These are phyloP conservation scores for Diutina neorugosa DNA, from an alignment of 1,139 yeast genomes.

Conservation along the genomic window DNA sequence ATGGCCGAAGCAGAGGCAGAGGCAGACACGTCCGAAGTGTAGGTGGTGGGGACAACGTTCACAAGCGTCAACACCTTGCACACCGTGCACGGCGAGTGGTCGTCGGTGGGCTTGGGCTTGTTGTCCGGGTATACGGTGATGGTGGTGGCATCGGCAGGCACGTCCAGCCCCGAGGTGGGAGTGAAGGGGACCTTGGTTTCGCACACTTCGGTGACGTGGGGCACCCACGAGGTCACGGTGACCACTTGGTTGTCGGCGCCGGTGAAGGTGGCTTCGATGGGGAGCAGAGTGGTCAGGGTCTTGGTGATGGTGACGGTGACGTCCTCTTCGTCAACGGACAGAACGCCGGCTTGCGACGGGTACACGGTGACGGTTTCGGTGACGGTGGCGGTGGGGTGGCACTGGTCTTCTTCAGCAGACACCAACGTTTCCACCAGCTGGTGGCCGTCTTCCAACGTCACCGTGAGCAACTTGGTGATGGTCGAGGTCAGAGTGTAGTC, in stretches of 20 bases:
- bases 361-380: background rate
- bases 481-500: background rate
- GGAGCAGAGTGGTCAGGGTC: constrained; percentile 1
- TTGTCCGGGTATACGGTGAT: constrained; percentile 1
- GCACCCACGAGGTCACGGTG: constrained; percentile 3
- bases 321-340: background rate
- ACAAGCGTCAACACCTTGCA: constrained; percentile 3
- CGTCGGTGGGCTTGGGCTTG: background rate
- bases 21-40: background rate
- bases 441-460: background rate
- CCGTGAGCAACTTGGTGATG: constrained; percentile 1
- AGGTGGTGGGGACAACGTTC: background rate
- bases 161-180: background rate
- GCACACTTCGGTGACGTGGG: constrained; percentile 3
- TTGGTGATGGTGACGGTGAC: constrained; percentile 1
- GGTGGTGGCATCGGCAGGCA: background rate
- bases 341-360: background rate
- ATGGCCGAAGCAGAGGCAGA: background rate
- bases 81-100: background rate
- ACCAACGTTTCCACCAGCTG: background rate
- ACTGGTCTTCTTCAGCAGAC: background rate
- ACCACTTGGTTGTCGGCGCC: background rate
- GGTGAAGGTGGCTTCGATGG: constrained; percentile 3
- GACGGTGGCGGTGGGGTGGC: background rate
- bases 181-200: background rate